Conservation (phyloP, 2,329 filamentous ascomycete species). For the Aspergillus alliaceus region DNA sequence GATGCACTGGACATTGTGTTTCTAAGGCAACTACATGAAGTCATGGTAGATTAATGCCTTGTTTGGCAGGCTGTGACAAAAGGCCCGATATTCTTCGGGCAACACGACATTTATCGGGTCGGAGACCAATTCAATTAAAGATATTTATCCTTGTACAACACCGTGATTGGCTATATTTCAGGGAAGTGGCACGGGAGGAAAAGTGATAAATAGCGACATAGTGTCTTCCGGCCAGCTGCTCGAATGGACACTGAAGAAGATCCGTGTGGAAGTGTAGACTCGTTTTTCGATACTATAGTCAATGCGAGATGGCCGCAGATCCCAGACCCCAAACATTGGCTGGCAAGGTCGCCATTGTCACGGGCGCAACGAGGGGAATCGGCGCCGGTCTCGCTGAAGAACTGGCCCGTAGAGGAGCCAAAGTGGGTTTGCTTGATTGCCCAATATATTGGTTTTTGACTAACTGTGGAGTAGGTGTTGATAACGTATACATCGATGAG, state of each 20-base stretch:
- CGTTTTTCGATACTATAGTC: no score
- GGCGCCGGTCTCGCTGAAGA: not conserved
- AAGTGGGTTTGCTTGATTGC: not conserved
- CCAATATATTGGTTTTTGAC: not conserved
- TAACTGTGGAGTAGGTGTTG: not conserved
- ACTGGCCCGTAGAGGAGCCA: constrained; percentile 2
- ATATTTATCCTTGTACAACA: not conserved
- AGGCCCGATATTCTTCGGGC: not conserved
- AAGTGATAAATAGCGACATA: not conserved
- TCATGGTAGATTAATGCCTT: not conserved
- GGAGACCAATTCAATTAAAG: not conserved
- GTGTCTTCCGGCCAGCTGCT: not conserved
- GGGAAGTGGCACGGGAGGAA: not conserved
- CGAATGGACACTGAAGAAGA: no score
- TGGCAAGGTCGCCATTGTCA: constrained; percentile 6
- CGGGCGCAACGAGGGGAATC: constrained; percentile 7
- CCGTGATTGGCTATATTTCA: not conserved
- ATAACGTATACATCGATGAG: not conserved
- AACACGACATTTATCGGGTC: not conserved
- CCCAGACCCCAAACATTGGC: not conserved
- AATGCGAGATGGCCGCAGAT: not conserved
- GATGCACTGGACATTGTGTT: no score
- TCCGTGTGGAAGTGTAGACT: no score
- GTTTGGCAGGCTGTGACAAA: not conserved
- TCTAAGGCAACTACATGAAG: not conserved